Evolutionary conservation across 768 basidiomycete species (phyloP).

Genomic region (Boletus eberwhitei): DNA sequence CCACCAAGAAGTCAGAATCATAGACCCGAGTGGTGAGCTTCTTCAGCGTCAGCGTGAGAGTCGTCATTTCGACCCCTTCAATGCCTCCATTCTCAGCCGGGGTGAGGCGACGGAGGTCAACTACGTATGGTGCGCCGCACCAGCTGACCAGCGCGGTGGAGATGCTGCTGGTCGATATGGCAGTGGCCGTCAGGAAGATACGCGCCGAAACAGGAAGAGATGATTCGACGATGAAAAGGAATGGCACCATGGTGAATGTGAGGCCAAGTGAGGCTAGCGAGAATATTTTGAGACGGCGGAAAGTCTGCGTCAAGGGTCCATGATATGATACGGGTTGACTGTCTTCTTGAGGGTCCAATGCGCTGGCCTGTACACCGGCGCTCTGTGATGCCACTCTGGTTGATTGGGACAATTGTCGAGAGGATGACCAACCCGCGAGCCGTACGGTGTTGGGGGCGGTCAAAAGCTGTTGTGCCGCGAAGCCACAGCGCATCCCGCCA

Average conservation of each 20-base stretch:
- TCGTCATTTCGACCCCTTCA: conserved; percentile 67
- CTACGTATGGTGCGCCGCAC: conserved; percentile 74
- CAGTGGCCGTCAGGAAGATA: conserved; percentile 61
- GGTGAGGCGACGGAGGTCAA: conserved; percentile 50
- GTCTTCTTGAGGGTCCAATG: conserved; percentile 3
- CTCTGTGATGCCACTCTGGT: conserved; percentile 1
- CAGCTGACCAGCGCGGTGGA: conserved; percentile 73
- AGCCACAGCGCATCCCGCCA: not conserved
- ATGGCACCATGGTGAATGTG: conserved; percentile 66
- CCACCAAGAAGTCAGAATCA: conserved; percentile 67
- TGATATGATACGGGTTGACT: conserved; percentile 43
- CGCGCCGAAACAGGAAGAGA: conserved; percentile 69
- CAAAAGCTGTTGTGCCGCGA: not conserved
- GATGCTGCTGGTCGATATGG: conserved; percentile 66
- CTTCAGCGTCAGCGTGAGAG: conserved; percentile 56
- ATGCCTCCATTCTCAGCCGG: conserved; percentile 41
- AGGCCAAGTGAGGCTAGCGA: conserved; percentile 75
- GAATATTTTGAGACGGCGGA: conserved; percentile 77
- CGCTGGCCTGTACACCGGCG: conserved; percentile 1
- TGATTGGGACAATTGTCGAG: conserved; percentile 14
- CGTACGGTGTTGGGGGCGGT: not conserved
- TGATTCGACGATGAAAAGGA: conserved; percentile 81
- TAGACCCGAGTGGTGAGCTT: conserved; percentile 69
- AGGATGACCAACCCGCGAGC: not conserved
- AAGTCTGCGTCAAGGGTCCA: conserved; percentile 71